These are phyloP conservation scores for Trichoderma gamsii DNA, from an alignment of 495 filamentous ascomycete genomes.

Conservation along the genomic window DNA sequence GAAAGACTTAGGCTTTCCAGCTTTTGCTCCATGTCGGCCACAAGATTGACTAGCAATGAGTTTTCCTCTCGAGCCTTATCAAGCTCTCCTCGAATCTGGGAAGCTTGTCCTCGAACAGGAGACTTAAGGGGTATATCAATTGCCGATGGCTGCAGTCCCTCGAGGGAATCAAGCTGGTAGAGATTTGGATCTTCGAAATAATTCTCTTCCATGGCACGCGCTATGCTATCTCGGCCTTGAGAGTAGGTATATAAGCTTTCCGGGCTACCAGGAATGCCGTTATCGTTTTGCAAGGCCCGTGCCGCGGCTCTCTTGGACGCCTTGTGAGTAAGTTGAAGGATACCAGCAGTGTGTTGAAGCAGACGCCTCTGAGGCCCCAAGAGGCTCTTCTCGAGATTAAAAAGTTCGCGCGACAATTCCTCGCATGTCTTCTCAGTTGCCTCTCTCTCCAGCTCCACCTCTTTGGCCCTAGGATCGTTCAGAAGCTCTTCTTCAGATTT, in stretches of 20 bases:
- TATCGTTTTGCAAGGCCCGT: slow-evolving; percentile 29
- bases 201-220: slow-evolving; percentile 40
- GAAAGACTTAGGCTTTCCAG: slow-evolving; percentile 67
- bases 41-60: slow-evolving; percentile 30
- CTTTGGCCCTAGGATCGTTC: slow-evolving; percentile 41
- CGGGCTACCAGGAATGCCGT: slow-evolving; percentile 58
- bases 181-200: slow-evolving; percentile 77
- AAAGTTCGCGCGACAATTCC: slow-evolving; percentile 73
- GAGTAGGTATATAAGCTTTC: slow-evolving; percentile 59
- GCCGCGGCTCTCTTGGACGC: slow-evolving; percentile 31
- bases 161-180: slow-evolving; percentile 65
- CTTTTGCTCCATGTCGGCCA: slow-evolving; percentile 59
- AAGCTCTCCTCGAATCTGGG: slow-evolving; percentile 36
- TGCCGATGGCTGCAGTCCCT: slow-evolving; percentile 38
- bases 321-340: slow-evolving; percentile 82
- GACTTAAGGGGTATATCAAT: slow-evolving; percentile 43
- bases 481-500: background rate
- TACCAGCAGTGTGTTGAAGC: slow-evolving; percentile 85
- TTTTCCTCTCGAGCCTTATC: slow-evolving; percentile 34
- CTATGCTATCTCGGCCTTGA: slow-evolving; percentile 46
- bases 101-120: slow-evolving; percentile 38
- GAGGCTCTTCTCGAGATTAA: slow-evolving; percentile 63
- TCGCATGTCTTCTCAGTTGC: slow-evolving; percentile 76
- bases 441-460: slow-evolving; percentile 68
- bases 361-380: slow-evolving; percentile 66